Conservation (phyloP, 179 eudicot genomes). For the Sideroxylon spinosum region DNA sequence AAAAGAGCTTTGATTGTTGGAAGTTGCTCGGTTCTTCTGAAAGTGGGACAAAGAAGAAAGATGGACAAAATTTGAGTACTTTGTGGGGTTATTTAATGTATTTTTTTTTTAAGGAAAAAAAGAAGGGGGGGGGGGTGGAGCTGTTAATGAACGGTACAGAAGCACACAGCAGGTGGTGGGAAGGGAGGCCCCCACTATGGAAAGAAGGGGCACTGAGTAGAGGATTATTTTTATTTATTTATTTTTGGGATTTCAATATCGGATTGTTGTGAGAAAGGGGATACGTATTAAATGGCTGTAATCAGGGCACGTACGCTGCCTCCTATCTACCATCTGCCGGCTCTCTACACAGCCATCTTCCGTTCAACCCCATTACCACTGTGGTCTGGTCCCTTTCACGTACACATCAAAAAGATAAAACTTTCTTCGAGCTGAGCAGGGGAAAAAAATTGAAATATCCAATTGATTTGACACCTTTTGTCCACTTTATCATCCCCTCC, state of each 20-base stretch:
- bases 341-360: constrained; percentile 25
- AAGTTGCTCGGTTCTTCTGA: no score
- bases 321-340: constrained; percentile 33
- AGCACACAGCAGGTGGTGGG: no score
- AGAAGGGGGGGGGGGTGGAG: not conserved
- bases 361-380: constrained; percentile 13
- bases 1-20: no score
- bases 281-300: constrained; percentile 37
- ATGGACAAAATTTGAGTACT: not conserved
- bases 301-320: constrained; percentile 38
- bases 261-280: constrained; percentile 30
- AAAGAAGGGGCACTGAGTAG: constrained; percentile 11
- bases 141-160: no score
- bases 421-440: not conserved
- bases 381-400: constrained; percentile 32
- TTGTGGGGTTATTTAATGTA: not conserved
- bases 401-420: no score
- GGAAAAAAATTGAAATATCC: not conserved
- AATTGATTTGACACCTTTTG: constrained; percentile 19
- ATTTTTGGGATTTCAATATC: no score
- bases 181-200: constrained; percentile 28
- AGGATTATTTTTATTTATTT: no score
- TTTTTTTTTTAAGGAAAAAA: no score
- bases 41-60: not conserved
- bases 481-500: not conserved